These are phyloP conservation scores for Tricholoma flavovirens DNA, from an alignment of 768 basidiomycete species.

Conservation along the genomic window DNA sequence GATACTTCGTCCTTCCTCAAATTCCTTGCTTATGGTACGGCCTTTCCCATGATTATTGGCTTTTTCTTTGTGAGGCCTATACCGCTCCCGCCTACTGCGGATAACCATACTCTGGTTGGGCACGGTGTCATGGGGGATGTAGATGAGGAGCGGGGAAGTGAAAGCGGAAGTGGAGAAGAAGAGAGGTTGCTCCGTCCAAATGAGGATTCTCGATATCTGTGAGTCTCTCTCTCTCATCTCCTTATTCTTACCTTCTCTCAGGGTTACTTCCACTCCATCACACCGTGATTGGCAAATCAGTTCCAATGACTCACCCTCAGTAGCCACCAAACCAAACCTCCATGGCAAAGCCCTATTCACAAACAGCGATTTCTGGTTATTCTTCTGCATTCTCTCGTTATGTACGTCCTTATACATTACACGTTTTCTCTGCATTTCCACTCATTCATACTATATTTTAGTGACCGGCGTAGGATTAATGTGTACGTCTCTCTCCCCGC, in stretches of 20 bases:
- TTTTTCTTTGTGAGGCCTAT: slow-evolving; percentile 65
- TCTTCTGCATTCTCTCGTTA: slow-evolving; percentile 48
- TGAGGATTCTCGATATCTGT: not conserved
- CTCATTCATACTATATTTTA: slow-evolving; percentile 16
- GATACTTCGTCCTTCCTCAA: slow-evolving; percentile 74
- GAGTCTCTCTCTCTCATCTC: too few relatives aligned
- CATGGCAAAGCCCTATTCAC: slow-evolving; percentile 15
- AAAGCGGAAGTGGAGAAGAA: not conserved
- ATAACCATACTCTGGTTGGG: too few relatives aligned
- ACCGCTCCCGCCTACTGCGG: slow-evolving; percentile 39
- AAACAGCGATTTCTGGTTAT: slow-evolving; percentile 21
- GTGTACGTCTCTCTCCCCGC: slow-evolving; percentile 52
- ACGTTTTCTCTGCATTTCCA: not conserved
- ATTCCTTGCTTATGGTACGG: slow-evolving; percentile 71
- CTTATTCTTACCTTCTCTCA: too few relatives aligned
- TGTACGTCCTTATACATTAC: slow-evolving; percentile 35
- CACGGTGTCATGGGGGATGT: slow-evolving; percentile 18
- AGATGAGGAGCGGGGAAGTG: slow-evolving; percentile 4
- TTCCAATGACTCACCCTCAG: too few relatives aligned
- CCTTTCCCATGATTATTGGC: slow-evolving; percentile 44
- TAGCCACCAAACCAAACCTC: too few relatives aligned
- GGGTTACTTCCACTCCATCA: too few relatives aligned
- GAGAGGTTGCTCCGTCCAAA: not conserved
- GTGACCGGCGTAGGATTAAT: slow-evolving; percentile 73
- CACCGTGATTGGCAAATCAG: too few relatives aligned